Base-by-base conservation (phyloP, 2,329 filamentous ascomycete genomes). In the Apiospora arundinis region DNA sequence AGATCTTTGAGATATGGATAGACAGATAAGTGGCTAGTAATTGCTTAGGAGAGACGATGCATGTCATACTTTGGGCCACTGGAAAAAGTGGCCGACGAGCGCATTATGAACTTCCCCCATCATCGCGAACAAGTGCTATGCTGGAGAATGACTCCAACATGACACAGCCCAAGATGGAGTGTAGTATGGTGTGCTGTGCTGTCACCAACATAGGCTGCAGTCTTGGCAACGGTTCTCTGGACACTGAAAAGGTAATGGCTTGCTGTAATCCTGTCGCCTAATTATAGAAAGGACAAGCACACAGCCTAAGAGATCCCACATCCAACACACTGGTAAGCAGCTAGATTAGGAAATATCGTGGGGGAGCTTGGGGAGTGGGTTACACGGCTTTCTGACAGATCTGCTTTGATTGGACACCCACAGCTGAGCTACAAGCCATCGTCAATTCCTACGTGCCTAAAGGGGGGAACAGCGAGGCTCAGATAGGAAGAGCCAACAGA, bases 231-330 rank as follows among this genome's bases (percentile, higher is more conserved):
- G 16, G 56, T 14, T n/a, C 28, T 11, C 21, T 8, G 12, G n/a
- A 28, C 32, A 63, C 32, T 4, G 18, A 60, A 16, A 6, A 6
- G 18, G 18, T 21, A 60, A 21, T 28, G 52, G 52, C 28, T 60
- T 37, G 28, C 5, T n/a, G 18, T 23, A 18, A 63, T 40, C 56
- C 56, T 40, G 18, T 14, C 18, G 21, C 16, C 56, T 40, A 63
- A 63, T 40, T n/a, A 63, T 63, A 63, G 56, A 63, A 63, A 14
- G 37, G 16, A 32, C 52, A 37, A 60, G 52, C 52, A 60, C 52
- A 60, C 16, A 37, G 52, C 52, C 52, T 21, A 60, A 37, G 52
- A 37, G 42, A 16, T 45, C 42, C 42, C 42, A 45, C 42, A 16
- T 16, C 42, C 42, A 45, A 45, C 42, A 2, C 9, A 14, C 11